These are phyloP conservation scores for Cerrena zonata DNA, from an alignment of 1,284 basidiomycete genomes.

Conservation along the genomic window DNA sequence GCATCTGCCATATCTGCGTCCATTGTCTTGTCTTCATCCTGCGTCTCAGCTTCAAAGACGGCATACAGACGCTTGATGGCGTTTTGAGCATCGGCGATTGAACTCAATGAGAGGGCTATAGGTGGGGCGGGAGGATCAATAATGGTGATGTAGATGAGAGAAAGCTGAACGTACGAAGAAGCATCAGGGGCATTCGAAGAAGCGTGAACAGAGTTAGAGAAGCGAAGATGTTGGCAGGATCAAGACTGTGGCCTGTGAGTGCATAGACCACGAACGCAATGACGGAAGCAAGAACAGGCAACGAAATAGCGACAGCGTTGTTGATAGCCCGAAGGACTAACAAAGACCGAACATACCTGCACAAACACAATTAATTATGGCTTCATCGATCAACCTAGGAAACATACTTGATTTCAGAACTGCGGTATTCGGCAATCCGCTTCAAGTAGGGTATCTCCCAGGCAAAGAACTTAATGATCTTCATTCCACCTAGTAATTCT, in stretches of 20 bases:
- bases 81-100: constrained; percentile 75
- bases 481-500: constrained; percentile 81
- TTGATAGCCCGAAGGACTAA: constrained; percentile 70
- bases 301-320: constrained; percentile 60
- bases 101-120: constrained; percentile 66
- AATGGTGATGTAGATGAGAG: constrained; percentile 11
- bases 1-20: constrained; percentile 55
- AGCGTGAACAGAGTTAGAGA: constrained; percentile 80
- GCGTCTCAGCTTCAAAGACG: constrained; percentile 75
- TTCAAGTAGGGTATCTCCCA: constrained; percentile 74
- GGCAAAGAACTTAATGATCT: constrained; percentile 86
- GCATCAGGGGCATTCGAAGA: constrained; percentile 70
- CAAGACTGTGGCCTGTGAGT: constrained; percentile 58
- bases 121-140: background rate
- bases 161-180: constrained; percentile 55
- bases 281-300: constrained; percentile 80
- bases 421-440: constrained; percentile 66
- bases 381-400: background rate
- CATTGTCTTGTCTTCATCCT: constrained; percentile 48
- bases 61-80: constrained; percentile 64
- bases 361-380: background rate
- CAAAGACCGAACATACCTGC: constrained; percentile 67
- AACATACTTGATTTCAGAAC: constrained; percentile 63
- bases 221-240: constrained; percentile 73
- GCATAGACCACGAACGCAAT: constrained; percentile 83